Percentiles rank a stretch among this genome's conserved stretches.
These are phyloP conservation scores for Terfezia boudieri DNA, from an alignment of 495 filamentous ascomycete genomes.

Conservation along the genomic window DNA sequence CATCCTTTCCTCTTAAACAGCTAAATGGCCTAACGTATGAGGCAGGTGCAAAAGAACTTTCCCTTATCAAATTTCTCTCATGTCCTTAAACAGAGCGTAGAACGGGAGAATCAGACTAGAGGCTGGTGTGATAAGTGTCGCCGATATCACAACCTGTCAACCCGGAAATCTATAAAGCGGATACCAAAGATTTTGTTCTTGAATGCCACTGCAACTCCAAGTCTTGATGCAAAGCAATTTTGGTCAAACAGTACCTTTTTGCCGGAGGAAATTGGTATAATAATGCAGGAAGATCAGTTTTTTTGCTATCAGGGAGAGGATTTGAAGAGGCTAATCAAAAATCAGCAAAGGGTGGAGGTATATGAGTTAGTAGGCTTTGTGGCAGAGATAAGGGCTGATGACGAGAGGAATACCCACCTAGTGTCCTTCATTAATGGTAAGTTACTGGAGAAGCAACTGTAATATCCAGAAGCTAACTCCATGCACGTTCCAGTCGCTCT, in stretches of 20 bases:
- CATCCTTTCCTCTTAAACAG: constrained; percentile 14
- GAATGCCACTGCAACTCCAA: constrained; percentile 47
- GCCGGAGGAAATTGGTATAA: constrained; percentile 74
- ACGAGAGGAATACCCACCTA: constrained; percentile 70
- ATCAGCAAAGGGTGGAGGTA: constrained; percentile 36
- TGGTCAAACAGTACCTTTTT: constrained; percentile 82
- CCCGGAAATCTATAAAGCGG: constrained; percentile 52
- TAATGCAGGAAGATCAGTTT: constrained; percentile 55
- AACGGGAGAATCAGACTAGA: constrained; percentile 53
- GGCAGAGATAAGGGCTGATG: constrained; percentile 61
- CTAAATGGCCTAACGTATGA: constrained; percentile 30
- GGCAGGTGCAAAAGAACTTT: constrained; percentile 16
- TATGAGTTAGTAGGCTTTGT: constrained; percentile 88
- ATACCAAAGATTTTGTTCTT: constrained; percentile 67
- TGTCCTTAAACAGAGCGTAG: constrained; percentile 65
- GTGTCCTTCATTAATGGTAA: constrained; percentile 69
- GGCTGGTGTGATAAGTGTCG: constrained; percentile 83
- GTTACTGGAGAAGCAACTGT: not conserved
- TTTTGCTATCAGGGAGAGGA: constrained; percentile 83
- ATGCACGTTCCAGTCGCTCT: constrained; percentile 35
- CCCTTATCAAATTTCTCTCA: constrained; percentile 39
- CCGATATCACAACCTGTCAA: constrained; percentile 60
- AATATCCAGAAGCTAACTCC: not conserved
- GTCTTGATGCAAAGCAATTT: constrained; percentile 44
- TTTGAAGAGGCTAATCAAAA: constrained; percentile 40